A percentile compares a stretch with the other conserved stretches of the same genome.
phyloP scores from a whole-genome alignment of 352 stramenopile species.

The Globisporangium solare region DNA sequence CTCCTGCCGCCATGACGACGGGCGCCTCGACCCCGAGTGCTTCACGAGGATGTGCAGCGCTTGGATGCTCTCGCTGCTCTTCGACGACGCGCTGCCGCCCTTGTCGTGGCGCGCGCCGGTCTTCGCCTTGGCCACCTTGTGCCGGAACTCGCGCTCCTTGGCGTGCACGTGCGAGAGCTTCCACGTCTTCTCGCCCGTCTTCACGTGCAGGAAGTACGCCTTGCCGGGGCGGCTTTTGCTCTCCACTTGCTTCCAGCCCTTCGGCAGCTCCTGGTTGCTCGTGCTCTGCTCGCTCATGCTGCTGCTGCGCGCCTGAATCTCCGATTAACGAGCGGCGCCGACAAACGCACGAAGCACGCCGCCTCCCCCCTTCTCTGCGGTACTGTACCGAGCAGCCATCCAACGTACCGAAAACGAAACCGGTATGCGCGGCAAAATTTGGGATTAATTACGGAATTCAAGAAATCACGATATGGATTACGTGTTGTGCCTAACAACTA shows the following conservation, averaged over 20 bases:
- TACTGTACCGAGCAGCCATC: too few relatives aligned
- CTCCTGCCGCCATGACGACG: slow-evolving; percentile 86
- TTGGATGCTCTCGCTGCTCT: slow-evolving; percentile 40
- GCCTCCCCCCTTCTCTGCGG: too few relatives aligned
- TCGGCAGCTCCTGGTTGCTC: slow-evolving; percentile 63
- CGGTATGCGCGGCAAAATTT: too few relatives aligned
- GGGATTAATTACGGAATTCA: too few relatives aligned
- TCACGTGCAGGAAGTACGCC: slow-evolving; percentile 82
- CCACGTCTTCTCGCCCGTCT: slow-evolving; percentile 85
- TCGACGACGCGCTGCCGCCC: slow-evolving; percentile 7
- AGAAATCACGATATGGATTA: too few relatives aligned
- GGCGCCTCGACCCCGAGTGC: slow-evolving; percentile 72
- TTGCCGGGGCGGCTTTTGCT: slow-evolving; percentile 85
- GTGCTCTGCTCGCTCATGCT: slow-evolving; percentile 17
- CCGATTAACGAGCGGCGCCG: too few relatives aligned
- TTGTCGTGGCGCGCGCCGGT: slow-evolving; percentile 11
- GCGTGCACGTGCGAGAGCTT: slow-evolving; percentile 80
- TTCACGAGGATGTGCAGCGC: slow-evolving; percentile 88
- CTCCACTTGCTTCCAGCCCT: slow-evolving; percentile 83
- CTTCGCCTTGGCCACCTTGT: slow-evolving; percentile 33
- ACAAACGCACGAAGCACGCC: too few relatives aligned
- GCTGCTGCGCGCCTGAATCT: too few relatives aligned
- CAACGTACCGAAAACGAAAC: too few relatives aligned
- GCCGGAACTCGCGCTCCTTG: slow-evolving; percentile 73
- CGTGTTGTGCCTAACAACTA: too few relatives aligned